Evolutionary conservation across 2,329 filamentous ascomycete species (phyloP).

Genomic region (Penicillium polonicum): DNA sequence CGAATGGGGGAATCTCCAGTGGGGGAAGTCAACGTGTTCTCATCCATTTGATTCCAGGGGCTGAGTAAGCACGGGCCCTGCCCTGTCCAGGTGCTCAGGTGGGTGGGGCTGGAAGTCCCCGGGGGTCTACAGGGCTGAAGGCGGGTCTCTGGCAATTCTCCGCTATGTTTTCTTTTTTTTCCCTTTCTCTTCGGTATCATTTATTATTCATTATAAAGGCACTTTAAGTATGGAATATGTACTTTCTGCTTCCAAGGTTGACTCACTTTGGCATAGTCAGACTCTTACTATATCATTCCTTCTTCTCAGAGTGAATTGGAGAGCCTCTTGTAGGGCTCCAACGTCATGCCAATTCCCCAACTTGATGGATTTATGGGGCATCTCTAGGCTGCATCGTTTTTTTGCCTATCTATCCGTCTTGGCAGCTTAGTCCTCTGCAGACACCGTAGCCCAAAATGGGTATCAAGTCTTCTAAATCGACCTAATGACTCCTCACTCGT

Average conservation of each 20-base stretch:
- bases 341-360: conserved; percentile 8
- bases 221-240: background rate
- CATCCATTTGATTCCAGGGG: conserved; percentile 19
- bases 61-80: conserved; percentile 21
- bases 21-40: conserved; percentile 29
- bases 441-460: conserved; percentile 10
- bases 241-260: background rate
- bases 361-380: conserved; percentile 18
- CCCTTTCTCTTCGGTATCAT: background rate
- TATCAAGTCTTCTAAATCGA: conserved; percentile 4
- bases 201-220: background rate
- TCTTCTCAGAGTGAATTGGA: background rate
- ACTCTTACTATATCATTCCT: background rate
- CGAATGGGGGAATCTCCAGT: conserved; percentile 16
- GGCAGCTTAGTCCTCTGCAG: conserved; percentile 1
- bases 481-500: background rate
- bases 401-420: conserved; percentile 18
- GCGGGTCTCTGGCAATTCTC: conserved; percentile 5
- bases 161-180: background rate
- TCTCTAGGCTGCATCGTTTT: conserved; percentile 26
- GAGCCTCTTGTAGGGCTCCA: background rate
- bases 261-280: background rate
- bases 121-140: conserved; percentile 24
- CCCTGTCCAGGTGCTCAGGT: background rate
- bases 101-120: too few species aligned